Evolutionary conservation across 2,329 filamentous ascomycete species (phyloP).

Genomic region (Cladosporium sphaerospermum): DNA sequence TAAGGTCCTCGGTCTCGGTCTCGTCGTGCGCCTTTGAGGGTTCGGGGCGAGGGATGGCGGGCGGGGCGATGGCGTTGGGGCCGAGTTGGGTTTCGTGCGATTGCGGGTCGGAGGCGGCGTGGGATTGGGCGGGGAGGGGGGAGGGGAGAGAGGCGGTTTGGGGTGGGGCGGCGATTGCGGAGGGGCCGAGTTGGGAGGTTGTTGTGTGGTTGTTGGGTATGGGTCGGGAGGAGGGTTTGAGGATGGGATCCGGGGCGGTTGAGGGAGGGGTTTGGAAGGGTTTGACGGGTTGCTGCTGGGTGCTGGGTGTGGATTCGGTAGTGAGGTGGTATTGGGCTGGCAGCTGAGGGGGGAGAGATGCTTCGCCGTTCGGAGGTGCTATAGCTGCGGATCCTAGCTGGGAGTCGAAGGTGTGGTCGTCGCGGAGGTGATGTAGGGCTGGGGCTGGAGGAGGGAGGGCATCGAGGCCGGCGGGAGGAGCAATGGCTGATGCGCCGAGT

Average conservation of each 20-base stretch:
- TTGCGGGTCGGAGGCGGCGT: neutral
- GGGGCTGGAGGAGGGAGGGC: neutral
- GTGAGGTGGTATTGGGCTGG: conserved; percentile 7
- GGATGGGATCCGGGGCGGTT: neutral
- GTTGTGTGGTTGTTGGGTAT: neutral
- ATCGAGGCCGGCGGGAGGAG: neutral
- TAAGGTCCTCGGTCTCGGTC: conserved; percentile 7
- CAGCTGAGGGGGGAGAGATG: neutral
- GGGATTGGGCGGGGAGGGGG: neutral
- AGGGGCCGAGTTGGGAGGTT: conserved; percentile 1
- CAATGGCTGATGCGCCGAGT: conserved; percentile 1
- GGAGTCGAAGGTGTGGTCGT: conserved; percentile 4
- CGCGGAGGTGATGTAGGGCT: neutral
- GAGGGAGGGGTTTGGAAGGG: neutral
- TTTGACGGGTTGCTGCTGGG: neutral
- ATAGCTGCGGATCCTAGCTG: conserved; percentile 5
- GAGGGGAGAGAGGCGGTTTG: neutral
- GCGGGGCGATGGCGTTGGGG: conserved; percentile 1
- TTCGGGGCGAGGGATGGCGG: neutral
- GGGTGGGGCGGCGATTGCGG: conserved; percentile 3
- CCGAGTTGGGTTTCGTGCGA: conserved; percentile 2
- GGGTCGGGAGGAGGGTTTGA: neutral
- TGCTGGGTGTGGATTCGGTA: neutral
- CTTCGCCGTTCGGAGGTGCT: neutral
- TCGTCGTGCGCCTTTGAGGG: neutral